Evolutionary conservation across 139 green algal species (phyloP).

Genomic region (Tetratostichococcus sp.): DNA sequence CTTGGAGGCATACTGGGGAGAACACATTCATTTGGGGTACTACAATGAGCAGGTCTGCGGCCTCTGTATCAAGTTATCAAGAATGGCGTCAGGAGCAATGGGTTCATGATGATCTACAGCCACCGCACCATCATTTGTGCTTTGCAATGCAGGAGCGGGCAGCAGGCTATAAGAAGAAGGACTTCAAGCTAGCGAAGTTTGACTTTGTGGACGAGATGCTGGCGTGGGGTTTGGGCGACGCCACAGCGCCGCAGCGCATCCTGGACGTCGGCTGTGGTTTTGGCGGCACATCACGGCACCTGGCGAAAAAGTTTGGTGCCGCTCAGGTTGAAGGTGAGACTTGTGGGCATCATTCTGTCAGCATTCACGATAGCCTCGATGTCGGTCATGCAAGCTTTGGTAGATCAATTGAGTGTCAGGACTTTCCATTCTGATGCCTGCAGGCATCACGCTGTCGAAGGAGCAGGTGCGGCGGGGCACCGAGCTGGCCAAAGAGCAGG

Average conservation of each 20-base stretch:
- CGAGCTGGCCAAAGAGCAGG: conserved; percentile 73
- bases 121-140: not conserved
- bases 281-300: conserved; percentile 78
- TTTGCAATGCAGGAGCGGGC: conserved; percentile 43
- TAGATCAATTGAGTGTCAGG: too few species aligned
- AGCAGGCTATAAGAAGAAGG: conserved; percentile 75
- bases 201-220: conserved; percentile 91
- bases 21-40: conserved; percentile 95
- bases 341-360: too few species aligned
- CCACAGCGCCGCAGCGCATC: conserved; percentile 46
- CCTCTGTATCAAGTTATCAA: too few species aligned
- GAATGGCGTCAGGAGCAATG: too few species aligned
- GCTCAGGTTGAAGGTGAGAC: conserved; percentile 61
- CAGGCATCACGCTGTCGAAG: conserved; percentile 87
- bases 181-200: conserved; percentile 93
- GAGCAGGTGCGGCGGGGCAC: conserved; percentile 80
- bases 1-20: conserved; percentile 88
- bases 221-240: conserved; percentile 31
- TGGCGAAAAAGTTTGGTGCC: conserved; percentile 72
- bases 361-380: too few species aligned
- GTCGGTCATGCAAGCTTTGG: too few species aligned
- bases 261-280: conserved; percentile 95
- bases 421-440: too few species aligned
- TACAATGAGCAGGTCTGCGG: conserved; percentile 74
- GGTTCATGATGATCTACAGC: too few species aligned